These are phyloP conservation scores for Nicotiana attenuata DNA, from an alignment of 257 asterid species.

Conservation along the genomic window DNA sequence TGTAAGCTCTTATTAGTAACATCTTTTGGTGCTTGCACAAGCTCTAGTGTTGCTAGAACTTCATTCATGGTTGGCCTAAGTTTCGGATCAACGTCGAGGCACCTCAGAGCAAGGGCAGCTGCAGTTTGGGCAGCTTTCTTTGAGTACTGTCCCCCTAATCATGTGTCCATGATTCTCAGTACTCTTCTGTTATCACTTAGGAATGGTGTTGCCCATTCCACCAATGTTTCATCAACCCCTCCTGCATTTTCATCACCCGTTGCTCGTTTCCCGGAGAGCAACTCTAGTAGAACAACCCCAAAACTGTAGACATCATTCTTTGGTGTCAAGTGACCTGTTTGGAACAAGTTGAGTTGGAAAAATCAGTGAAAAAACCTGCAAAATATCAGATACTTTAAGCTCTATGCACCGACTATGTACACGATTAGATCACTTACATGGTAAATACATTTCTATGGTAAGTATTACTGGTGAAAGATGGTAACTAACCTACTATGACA, in stretches of 20 bases:
- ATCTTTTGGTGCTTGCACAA: conserved; percentile 28
- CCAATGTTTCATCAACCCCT: conserved; percentile 43
- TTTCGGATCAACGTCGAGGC: conserved; percentile 43
- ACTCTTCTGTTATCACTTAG: conserved; percentile 40
- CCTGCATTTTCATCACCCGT: conserved; percentile 52
- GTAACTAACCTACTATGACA: background rate
- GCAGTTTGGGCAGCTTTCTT: conserved; percentile 52
- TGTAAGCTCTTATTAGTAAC: conserved; percentile 11
- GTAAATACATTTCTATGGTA: background rate
- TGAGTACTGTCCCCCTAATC: conserved; percentile 58
- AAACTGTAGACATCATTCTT: conserved; percentile 45
- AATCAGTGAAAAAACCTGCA: fast-evolving
- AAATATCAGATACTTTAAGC: background rate
- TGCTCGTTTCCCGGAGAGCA: conserved; percentile 41
- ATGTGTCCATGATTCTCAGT: conserved; percentile 63
- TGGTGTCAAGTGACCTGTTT: conserved; percentile 39
- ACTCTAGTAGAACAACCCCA: conserved; percentile 40
- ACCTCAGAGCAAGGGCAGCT: conserved; percentile 41
- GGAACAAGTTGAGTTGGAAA: background rate
- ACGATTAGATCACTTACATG: background rate
- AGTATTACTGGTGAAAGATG: too few species aligned
- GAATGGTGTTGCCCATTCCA: conserved; percentile 67
- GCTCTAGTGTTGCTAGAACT: conserved; percentile 33
- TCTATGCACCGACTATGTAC: background rate
- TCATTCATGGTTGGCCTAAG: conserved; percentile 50